A percentile compares a stretch with the other conserved stretches of the same genome.
Evolutionary conservation across 2,329 filamentous ascomycete species (phyloP).

Genomic region (Fusarium devonianum): DNA sequence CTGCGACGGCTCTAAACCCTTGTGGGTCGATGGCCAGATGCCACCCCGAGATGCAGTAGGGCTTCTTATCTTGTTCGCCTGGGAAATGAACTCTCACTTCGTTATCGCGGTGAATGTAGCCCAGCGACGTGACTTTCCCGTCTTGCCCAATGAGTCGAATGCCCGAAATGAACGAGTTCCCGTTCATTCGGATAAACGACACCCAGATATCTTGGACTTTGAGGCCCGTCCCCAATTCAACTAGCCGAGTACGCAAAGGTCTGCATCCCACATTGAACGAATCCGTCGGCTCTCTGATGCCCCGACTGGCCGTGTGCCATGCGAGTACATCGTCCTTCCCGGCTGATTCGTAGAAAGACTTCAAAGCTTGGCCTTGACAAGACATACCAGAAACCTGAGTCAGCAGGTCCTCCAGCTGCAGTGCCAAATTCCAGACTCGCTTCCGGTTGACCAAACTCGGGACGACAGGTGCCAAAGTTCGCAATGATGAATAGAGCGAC

Average conservation of each 20-base stretch:
- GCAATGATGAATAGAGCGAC: conserved; percentile 4
- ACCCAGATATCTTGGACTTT: conserved; percentile 8
- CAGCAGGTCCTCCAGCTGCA: conserved; percentile 1
- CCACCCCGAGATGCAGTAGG: conserved; percentile 15
- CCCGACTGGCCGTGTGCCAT: conserved; percentile 11
- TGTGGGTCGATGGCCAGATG: conserved; percentile 6
- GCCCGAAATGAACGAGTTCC: conserved; percentile 7
- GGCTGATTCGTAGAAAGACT: conserved; percentile 1
- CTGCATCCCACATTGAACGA: conserved; percentile 1
- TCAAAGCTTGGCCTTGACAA: background rate
- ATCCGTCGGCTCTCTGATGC: background rate
- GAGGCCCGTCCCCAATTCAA: background rate
- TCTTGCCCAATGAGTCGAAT: conserved; percentile 2
- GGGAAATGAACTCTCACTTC: conserved; percentile 4
- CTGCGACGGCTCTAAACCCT: conserved; percentile 12
- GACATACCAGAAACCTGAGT: conserved; percentile 2
- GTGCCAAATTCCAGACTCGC: conserved; percentile 10
- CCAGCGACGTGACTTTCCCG: background rate
- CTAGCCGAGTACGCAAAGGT: background rate
- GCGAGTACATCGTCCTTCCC: background rate
- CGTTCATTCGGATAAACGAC: conserved; percentile 7
- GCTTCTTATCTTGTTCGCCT: background rate
- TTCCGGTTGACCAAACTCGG: conserved; percentile 7
- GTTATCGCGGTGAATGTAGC: conserved; percentile 14
- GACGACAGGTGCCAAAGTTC: background rate